Evolutionary conservation across 176 grass and related monocot genomes (phyloP), one percentile per base, ranked within the genome.

Genomic region (Carex scoparia): DNA sequence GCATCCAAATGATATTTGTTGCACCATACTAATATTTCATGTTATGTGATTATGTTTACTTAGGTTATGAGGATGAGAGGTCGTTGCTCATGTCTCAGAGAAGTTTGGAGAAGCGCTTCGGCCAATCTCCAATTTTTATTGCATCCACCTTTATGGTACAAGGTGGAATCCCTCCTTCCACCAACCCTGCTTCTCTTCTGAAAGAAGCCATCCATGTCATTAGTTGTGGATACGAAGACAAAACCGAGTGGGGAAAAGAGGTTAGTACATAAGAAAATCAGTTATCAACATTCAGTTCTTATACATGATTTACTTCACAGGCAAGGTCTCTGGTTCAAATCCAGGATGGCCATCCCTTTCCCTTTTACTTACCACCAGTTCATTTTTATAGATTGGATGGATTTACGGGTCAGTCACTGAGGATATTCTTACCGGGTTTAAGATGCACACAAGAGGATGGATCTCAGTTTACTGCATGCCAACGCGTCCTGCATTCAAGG

Each of bases 41-140:
- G 16, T 55, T 16, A 61, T 48, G 3, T 71, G 23, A 84, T 44
- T 84, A 61, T 55, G 19, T 82, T 70, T 61, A 12, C 79, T 74
- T 37, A 98, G 95, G 93, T 84, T 98, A 98, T 57, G 93, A 98
- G 54, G 95, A 98, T 85, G 95, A 98, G 90, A 93, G 91, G 84
- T 88, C 95, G 31, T 78, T 95, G 87, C 93, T 98, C 28, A 98
- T 98, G 93, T 98, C 95, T 61, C 93, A 95, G 64, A 98, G 90
- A 88, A 95, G 79, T 84, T 88, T 98, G 84, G 95, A 98, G 85
- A 98, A 98, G 66, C 93, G 95, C 40, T 98, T 97, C 81, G 92
- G 92, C 23, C 94, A 97, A 86, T 97, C 94, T 28, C 90, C 92
- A 81, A 90, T 93, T 88, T 91, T 97, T 60, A 94, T 97, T 87